Evolutionary conservation across 2,329 filamentous ascomycete species (phyloP), one percentile per base, ranked within the genome.

Genomic region (Xylariaceae sp.): DNA sequence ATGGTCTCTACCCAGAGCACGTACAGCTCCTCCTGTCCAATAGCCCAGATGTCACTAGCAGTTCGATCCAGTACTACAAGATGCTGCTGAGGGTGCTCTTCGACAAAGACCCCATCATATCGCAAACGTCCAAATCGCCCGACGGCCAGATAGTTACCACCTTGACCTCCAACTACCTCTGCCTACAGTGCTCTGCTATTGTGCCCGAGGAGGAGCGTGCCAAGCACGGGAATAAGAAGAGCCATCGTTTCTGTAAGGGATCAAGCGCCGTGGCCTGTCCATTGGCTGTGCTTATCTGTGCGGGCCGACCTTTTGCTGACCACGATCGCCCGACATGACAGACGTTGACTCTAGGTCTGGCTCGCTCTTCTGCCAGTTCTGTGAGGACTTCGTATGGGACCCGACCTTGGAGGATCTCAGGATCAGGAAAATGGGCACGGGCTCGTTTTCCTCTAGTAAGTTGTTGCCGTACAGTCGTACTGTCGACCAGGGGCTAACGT

Each of bases 381-480:
- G 86, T 57, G 77, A 85, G 56, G 86, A 92, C 59, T 80, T 87
- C 48, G 81, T 92, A 21, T 90, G 85, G 72, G 86, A 92, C 51
- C 83, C 85, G 5, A 85, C 83, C 5, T 68, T 92, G 4, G 86
- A 92, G 56, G 81, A 85, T 36, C 73, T 88, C 40, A 74, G 86
- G 44, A 65, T 86, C 29, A 73, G 80, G 40, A 85, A 86, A 60
- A 76, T 81, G 51, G 79, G 78, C 8, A 81, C 76, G 2, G 78
- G 80, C 28, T 76, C 75, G 14, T 81, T 81, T 50, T 74, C 74
- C 50, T 74, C 74, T 49, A 77, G 80, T 83, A 63, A 51, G 71
- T 59, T 27, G 15, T 11, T 9, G 31, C 9, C 14, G 14, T 39
- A 15, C 8, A 17, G 14, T 30, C 11, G 8, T 12, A 30, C 35